Conservation (phyloP, 768 basidiomycete genomes). For the Amylocystis lapponica region DNA sequence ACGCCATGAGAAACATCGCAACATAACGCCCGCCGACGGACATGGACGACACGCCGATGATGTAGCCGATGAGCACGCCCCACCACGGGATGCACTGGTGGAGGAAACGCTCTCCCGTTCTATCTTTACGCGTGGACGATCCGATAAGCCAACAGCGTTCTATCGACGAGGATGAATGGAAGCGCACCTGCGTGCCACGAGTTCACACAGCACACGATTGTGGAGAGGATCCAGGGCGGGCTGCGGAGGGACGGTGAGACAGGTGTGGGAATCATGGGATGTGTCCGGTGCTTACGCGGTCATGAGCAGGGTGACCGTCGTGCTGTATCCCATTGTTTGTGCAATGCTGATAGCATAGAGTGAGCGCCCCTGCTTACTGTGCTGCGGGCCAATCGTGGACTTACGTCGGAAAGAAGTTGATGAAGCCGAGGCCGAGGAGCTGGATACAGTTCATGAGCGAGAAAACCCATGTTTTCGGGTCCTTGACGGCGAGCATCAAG, state of each 20-base stretch:
- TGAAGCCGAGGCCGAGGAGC: slow-evolving; percentile 51
- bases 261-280: neutral
- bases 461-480: slow-evolving; percentile 51
- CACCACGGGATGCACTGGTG: slow-evolving; percentile 54
- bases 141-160: neutral
- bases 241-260: slow-evolving; percentile 23
- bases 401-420: slow-evolving; percentile 54
- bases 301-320: slow-evolving; percentile 51
- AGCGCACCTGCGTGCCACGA: slow-evolving; percentile 48
- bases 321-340: slow-evolving; percentile 53
- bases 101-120: slow-evolving; percentile 60
- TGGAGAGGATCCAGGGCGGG: slow-evolving; percentile 59
- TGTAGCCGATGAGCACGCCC: slow-evolving; percentile 54
- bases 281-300: slow-evolving; percentile 37
- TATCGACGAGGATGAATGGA: neutral
- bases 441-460: slow-evolving; percentile 46
- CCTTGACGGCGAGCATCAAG: slow-evolving; percentile 49
- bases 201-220: slow-evolving; percentile 42
- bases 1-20: slow-evolving; percentile 58
- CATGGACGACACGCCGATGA: slow-evolving; percentile 55
- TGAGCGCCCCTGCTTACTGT: neutral
- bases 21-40: slow-evolving; percentile 49
- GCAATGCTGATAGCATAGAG: slow-evolving; percentile 37
- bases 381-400: slow-evolving; percentile 9
- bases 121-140: slow-evolving; percentile 35